Conservation (phyloP, 2,329 filamentous ascomycete species). For the Colletotrichum lini region DNA sequence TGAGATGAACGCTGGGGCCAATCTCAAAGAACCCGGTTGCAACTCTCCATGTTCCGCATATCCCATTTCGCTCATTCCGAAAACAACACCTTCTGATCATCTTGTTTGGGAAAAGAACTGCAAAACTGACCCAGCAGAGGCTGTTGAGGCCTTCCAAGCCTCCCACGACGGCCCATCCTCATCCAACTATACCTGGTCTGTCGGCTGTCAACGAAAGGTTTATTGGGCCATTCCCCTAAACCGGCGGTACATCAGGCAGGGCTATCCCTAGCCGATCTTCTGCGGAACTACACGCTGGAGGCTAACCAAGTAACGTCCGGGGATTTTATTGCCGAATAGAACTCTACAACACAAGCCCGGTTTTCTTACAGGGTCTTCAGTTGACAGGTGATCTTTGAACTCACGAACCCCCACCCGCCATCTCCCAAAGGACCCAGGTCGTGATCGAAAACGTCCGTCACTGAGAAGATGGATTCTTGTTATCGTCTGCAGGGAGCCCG, state of each 20-base stretch:
- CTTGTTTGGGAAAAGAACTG: slow-evolving; percentile 38
- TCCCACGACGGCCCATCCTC: slow-evolving; percentile 31
- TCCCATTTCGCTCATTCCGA: slow-evolving; percentile 43
- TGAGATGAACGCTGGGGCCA: slow-evolving; percentile 43
- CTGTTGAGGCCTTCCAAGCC: slow-evolving; percentile 18
- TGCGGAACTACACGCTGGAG: slow-evolving; percentile 28
- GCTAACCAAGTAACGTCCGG: slow-evolving; percentile 20
- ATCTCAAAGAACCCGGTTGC: slow-evolving; percentile 42
- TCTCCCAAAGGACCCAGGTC: slow-evolving; percentile 25
- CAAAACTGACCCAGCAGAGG: slow-evolving; percentile 29
- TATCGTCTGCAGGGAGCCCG: slow-evolving; percentile 19
- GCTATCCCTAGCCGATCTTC: slow-evolving; percentile 29
- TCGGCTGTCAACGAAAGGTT: slow-evolving; percentile 24
- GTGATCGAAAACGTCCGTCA: slow-evolving; percentile 37
- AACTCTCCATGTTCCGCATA: slow-evolving; percentile 41
- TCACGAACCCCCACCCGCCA: slow-evolving; percentile 36
- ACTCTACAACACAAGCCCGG: slow-evolving; percentile 13
- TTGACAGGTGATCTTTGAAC: slow-evolving; percentile 14
- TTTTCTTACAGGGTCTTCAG: slow-evolving; percentile 26
- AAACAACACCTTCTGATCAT: slow-evolving; percentile 38
- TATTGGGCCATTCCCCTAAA: slow-evolving; percentile 27
- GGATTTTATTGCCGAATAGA: slow-evolving; percentile 34
- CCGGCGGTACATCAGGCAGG: slow-evolving; percentile 10
- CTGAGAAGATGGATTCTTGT: slow-evolving; percentile 28
- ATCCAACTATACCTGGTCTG: slow-evolving; percentile 29